Conservation (phyloP, 1,284 basidiomycete species). For the Trametes hirsuta region DNA sequence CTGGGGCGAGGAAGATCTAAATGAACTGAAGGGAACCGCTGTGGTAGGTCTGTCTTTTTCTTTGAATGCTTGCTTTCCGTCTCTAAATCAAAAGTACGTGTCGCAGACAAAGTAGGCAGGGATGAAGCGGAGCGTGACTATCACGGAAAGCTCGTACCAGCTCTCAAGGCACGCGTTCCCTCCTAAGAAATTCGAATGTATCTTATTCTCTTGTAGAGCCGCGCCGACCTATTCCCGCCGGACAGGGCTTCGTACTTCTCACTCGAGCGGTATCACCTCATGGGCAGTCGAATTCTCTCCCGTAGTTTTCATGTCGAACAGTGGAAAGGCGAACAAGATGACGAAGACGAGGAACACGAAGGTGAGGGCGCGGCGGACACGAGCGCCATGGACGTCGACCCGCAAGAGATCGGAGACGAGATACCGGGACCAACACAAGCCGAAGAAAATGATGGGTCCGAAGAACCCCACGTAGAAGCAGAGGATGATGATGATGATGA, state of each 20-base stretch:
- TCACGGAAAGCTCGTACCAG: conserved; percentile 62
- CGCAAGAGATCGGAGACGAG: conserved; percentile 46
- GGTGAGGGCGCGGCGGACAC: conserved; percentile 39
- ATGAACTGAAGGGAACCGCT: conserved; percentile 82
- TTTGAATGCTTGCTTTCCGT: conserved; percentile 3
- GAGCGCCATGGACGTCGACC: conserved; percentile 42
- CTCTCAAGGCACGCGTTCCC: conserved; percentile 56
- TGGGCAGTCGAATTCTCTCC: conserved; percentile 93
- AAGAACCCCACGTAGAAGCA: conserved; percentile 13
- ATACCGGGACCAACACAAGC: conserved; percentile 36
- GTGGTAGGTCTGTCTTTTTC: conserved; percentile 71
- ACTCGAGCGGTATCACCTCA: conserved; percentile 82
- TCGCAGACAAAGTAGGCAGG: conserved; percentile 83
- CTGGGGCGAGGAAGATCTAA: conserved; percentile 78
- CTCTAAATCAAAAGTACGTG: background rate
- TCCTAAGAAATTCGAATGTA: background rate
- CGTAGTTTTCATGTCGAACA: conserved; percentile 83
- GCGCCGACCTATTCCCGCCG: conserved; percentile 71
- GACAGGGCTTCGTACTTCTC: conserved; percentile 62
- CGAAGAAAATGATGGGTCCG: conserved; percentile 31
- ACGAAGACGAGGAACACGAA: conserved; percentile 54
- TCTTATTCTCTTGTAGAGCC: conserved; percentile 48
- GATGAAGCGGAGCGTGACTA: conserved; percentile 85
- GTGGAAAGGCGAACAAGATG: conserved; percentile 44
- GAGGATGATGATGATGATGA: conserved; percentile 51